A percentile compares a stretch with the other conserved stretches of the same genome.
Evolutionary conservation across 805 yeast genomes (phyloP).

Genomic region (Sugiyamaella valdiviana): DNA sequence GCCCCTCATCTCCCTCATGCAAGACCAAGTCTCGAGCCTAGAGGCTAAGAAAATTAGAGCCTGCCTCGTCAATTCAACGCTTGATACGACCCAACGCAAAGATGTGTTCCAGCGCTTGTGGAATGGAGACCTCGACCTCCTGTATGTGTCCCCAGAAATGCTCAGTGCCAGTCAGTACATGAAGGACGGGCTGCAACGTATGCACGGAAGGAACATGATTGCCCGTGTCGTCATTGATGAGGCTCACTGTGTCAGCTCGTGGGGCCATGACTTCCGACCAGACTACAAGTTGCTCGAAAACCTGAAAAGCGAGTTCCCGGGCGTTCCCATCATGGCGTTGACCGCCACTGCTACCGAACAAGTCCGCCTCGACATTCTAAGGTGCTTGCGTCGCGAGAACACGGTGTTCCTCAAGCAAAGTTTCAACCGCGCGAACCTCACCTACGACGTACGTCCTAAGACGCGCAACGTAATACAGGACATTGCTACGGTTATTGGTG

Average conservation of each 20-base stretch:
- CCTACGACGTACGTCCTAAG: slow-evolving; percentile 70
- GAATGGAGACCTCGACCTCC: slow-evolving; percentile 62
- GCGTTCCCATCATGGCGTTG: slow-evolving; percentile 86
- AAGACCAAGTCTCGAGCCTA: slow-evolving; percentile 88
- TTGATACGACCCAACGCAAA: slow-evolving; percentile 54
- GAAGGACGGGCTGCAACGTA: slow-evolving; percentile 48
- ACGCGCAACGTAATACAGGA: slow-evolving; percentile 35
- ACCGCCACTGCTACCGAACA: slow-evolving; percentile 96
- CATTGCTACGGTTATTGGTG: slow-evolving; percentile 49
- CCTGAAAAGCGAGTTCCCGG: slow-evolving; percentile 68
- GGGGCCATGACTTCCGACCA: slow-evolving; percentile 99
- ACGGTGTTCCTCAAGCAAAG: slow-evolving; percentile 71
- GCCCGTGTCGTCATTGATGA: slow-evolving; percentile 93
- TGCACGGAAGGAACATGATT: slow-evolving; percentile 50
- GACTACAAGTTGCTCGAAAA: slow-evolving; percentile 78
- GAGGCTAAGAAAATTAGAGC: slow-evolving; percentile 64
- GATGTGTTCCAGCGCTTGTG: slow-evolving; percentile 56
- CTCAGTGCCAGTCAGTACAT: slow-evolving; percentile 67
- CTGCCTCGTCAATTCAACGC: slow-evolving; percentile 80
- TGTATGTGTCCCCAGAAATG: slow-evolving; percentile 94
- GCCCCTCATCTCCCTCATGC: slow-evolving; percentile 93
- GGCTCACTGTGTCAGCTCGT: slow-evolving; percentile 95
- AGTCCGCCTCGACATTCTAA: slow-evolving; percentile 79
- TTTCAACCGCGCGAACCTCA: slow-evolving; percentile 82
- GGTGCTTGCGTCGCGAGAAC: slow-evolving; percentile 56